phyloP scores from a whole-genome alignment of 192 early-diverging fungal species.

The Phlyctochytrium planicorne region DNA sequence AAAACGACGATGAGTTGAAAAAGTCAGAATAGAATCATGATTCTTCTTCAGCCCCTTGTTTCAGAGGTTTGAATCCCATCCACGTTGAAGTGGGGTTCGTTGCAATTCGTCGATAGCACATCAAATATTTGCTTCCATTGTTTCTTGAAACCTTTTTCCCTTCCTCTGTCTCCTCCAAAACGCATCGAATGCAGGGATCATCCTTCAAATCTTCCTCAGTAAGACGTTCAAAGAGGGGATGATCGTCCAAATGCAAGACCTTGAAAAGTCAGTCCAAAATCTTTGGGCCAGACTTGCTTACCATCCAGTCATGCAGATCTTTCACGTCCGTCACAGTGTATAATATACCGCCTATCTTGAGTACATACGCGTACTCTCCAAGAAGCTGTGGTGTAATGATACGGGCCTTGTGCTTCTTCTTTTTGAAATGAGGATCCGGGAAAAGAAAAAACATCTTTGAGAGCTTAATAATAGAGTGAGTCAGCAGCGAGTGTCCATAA shows the following conservation, averaged over 20 bases:
- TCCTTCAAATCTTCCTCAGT: constrained; percentile 52
- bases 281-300: background rate
- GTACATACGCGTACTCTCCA: constrained; percentile 95
- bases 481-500: background rate
- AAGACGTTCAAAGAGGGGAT: constrained; percentile 88
- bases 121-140: constrained; percentile 91
- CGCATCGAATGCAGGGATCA: constrained; percentile 84
- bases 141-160: constrained; percentile 98
- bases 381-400: constrained; percentile 89
- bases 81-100: background rate
- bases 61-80: background rate
- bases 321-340: constrained; percentile 93
- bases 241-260: constrained; percentile 86
- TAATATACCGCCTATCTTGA: constrained; percentile 84
- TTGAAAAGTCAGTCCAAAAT: background rate
- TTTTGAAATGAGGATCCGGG: constrained; percentile 99
- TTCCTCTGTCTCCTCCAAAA: constrained; percentile 91
- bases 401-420: constrained; percentile 95
- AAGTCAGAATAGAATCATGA: no score
- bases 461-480: constrained; percentile 49
- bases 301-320: constrained; percentile 92
- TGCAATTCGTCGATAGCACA: constrained; percentile 47
- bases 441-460: constrained; percentile 98
- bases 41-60: background rate
- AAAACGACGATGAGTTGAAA: no score